These are phyloP conservation scores for Gomphus bonarii DNA, from an alignment of 1,284 basidiomycete species.

Conservation along the genomic window DNA sequence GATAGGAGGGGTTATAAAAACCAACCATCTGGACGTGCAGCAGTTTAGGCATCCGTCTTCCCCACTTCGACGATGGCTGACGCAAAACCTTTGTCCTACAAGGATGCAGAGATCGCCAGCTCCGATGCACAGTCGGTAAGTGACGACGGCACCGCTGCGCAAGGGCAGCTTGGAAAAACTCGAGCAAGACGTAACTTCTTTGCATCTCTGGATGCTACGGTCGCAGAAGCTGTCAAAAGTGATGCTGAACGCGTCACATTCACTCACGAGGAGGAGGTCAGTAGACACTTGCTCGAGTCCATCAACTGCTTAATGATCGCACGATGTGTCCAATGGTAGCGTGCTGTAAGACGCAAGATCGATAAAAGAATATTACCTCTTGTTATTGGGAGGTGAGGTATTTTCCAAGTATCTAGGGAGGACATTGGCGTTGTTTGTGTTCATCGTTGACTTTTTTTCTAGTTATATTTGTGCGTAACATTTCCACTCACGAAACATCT, in stretches of 20 bases:
- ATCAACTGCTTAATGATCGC: conserved; percentile 17
- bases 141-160: conserved; percentile 21
- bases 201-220: conserved; percentile 30
- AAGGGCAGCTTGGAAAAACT: conserved; percentile 16
- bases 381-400: conserved; percentile 33
- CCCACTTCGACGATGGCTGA: not conserved
- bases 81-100: not conserved
- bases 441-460: not conserved
- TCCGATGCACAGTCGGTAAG: conserved; percentile 7
- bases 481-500: not conserved
- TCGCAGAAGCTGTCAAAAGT: conserved; percentile 38
- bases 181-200: conserved; percentile 29
- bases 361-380: conserved; percentile 36
- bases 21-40: no score
- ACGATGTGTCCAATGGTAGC: conserved; percentile 25
- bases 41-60: not conserved
- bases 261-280: conserved; percentile 36
- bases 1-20: no score
- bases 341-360: conserved; percentile 34
- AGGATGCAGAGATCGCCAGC: not conserved
- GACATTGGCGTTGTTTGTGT: not conserved
- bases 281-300: conserved; percentile 1
- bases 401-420: not conserved
- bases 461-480: conserved; percentile 36
- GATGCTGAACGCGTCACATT: conserved; percentile 38